Base-by-base conservation (phyloP, 2,329 filamentous ascomycete species). In the Camptophora hylomeconis region DNA sequence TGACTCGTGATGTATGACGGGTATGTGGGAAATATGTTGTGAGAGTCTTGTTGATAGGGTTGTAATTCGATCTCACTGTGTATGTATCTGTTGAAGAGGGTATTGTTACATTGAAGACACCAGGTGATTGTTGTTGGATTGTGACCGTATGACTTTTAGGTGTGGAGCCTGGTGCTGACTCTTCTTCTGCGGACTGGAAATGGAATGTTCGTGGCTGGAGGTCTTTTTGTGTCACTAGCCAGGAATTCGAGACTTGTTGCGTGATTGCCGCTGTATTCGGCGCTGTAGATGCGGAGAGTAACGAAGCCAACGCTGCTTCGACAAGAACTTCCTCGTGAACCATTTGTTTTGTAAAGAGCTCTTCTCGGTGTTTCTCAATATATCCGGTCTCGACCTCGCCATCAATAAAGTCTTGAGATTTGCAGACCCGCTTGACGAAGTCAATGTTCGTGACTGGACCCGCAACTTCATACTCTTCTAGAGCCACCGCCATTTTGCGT, bases 321-420 rank as follows among this genome's bases (percentile, higher is more conserved):
- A 78, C 75, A 41, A 84, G 81, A 2, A 84, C 71, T 54, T 93
- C 84, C 23, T 76, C 66, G 12, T 69, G 61, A 18, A 79, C 67
- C 0, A 53, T 50, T 8, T 69, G 56, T 1, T 69, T 66, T 13
- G 63, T 61, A 50, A 95, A 95, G 1, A 98, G 67, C 40, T 84
- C 78, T 7, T 74, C 67, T 35, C 71, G 69, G 58, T 92, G 79
- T 53, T 92, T 93, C 31, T 86, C 76, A 41, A 98, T 95, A 51
- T 93, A 98, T 1, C 87, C 87, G 0, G 89, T 98, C 55, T 98
- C 87, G 9, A 98, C 84, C 12, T 89, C 74, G 6, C 87, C 89
- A 7, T 69, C 69, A 32, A 92, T 69, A 48, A 98, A 98, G 27
- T 79, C 81, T 1, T 72, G 68, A 35, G 80, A 84, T 24, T 73